Evolutionary conservation across 176 grass and related monocot genomes (phyloP).

Genomic region (Oryza brachyantha): DNA sequence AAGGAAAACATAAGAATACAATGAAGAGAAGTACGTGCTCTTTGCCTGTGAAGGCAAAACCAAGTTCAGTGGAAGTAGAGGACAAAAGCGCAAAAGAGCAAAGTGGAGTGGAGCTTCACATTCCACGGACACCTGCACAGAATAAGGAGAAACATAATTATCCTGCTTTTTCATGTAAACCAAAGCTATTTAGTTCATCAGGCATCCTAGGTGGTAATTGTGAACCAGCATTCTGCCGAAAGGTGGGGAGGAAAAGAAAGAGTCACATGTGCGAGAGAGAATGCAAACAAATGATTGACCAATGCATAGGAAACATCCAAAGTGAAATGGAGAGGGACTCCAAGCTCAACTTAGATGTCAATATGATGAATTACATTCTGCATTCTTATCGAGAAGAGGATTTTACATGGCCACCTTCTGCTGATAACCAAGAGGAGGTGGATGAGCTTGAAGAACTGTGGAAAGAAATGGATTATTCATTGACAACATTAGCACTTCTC

Average conservation of each 20-base stretch:
- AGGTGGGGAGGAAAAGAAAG: conserved; percentile 47
- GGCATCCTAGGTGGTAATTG: neutral
- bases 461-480: conserved; percentile 83
- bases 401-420: conserved; percentile 65
- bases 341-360: conserved; percentile 34
- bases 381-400: conserved; percentile 46
- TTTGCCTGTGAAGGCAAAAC: conserved; percentile 25
- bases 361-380: conserved; percentile 7
- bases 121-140: conserved; percentile 20
- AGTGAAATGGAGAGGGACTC: conserved; percentile 54
- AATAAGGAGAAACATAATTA: conserved; percentile 38
- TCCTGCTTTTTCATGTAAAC: neutral
- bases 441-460: conserved; percentile 71
- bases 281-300: conserved; percentile 59
- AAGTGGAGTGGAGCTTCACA: conserved; percentile 27
- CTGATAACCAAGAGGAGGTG: conserved; percentile 46
- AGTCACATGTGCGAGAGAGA: conserved; percentile 35
- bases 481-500: conserved; percentile 58
- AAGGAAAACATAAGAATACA: too few relatives aligned
- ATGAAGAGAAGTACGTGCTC: conserved; percentile 6
- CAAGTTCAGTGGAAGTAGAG: neutral
- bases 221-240: conserved; percentile 37
- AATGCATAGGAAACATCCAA: conserved; percentile 69
- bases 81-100: conserved; percentile 22
- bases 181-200: conserved; percentile 25